Base-by-base conservation (phyloP, 345 rosid species). In the Rubroshorea leprosula region DNA sequence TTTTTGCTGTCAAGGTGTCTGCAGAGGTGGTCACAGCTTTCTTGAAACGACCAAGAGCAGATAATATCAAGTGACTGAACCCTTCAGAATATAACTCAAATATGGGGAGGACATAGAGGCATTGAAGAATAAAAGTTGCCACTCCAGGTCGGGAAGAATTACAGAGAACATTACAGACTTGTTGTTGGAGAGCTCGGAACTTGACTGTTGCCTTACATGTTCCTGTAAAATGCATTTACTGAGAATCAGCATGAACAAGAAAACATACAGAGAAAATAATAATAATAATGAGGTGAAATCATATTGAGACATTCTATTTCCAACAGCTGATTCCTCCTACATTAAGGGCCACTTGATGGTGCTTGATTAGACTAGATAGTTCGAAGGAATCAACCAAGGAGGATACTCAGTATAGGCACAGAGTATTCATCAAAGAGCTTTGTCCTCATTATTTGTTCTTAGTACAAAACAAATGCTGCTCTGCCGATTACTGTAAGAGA, bases 131-230 rank as follows among this genome's bases (percentile, higher is more conserved):
- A 66, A 83, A 93, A 57, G 86, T 80, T 46, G 87, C 75, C 0
- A 97, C 81, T 10, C 88, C 99, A 60, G 96, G 95, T 51, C 62
- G 72, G 10, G 97, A 96, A 51, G 83, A 78, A 73, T 85, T 89
- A 21, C 27, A 16, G 0, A 93, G 78, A 29, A 65, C 78, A 53
- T 57, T 84, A 58, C 71, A 75, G 52, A 93, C 95, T 72, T 70
- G 78, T 45, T 83, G 83, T 58, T 89, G 97, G 55, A 93, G 91
- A 27, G 63, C 77, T 71, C 80, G 76, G 35, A 93, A 93, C 77
- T 87, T 93, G 29, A 68, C 71, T 6, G 85, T 80, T 41, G 96
- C 96, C 68, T 83, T 89, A 58, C 55, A 54, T 52, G 81, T 82
- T 21, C 99, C 99, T 89, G 82, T 49, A 25, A 49, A 49, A 49